Evolutionary conservation across 2,329 filamentous ascomycete species (phyloP).

Genomic region (Apiospora marii): DNA sequence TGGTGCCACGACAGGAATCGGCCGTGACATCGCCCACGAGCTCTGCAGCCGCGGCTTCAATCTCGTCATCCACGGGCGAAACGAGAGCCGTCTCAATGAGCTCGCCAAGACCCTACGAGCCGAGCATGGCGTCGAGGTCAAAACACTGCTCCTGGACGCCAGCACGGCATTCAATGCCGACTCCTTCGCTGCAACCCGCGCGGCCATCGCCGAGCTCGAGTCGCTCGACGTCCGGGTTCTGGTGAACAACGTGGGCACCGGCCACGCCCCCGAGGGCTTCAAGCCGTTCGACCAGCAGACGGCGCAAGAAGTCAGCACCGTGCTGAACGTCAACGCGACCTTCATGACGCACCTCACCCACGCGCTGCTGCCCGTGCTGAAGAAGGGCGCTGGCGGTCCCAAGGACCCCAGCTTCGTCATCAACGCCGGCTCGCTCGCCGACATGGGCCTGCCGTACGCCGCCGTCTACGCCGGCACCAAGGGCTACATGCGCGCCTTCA

Average conservation of each 20-base stretch:
- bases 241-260: constrained; percentile 15
- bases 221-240: background rate
- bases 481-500: constrained; percentile 7
- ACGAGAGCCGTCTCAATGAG: background rate
- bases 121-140: background rate
- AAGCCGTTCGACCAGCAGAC: background rate
- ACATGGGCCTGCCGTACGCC: constrained; percentile 10
- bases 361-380: background rate
- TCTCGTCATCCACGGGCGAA: background rate
- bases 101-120: background rate
- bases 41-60: background rate
- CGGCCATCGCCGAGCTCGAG: background rate
- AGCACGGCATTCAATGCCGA: background rate
- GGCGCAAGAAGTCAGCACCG: background rate
- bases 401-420: constrained; percentile 6
- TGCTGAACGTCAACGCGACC: background rate
- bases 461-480: constrained; percentile 6
- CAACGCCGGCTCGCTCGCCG: constrained; percentile 10
- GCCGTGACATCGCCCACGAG: constrained; percentile 1
- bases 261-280: constrained; percentile 9
- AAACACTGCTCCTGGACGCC: background rate
- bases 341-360: constrained; percentile 13
- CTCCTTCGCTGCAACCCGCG: background rate
- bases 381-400: background rate
- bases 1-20: background rate